Percentiles rank a stretch among this genome's conserved stretches.
phyloP scores from a whole-genome alignment of 371 early-diverging fungal species.

The Chytridiales sp. region DNA sequence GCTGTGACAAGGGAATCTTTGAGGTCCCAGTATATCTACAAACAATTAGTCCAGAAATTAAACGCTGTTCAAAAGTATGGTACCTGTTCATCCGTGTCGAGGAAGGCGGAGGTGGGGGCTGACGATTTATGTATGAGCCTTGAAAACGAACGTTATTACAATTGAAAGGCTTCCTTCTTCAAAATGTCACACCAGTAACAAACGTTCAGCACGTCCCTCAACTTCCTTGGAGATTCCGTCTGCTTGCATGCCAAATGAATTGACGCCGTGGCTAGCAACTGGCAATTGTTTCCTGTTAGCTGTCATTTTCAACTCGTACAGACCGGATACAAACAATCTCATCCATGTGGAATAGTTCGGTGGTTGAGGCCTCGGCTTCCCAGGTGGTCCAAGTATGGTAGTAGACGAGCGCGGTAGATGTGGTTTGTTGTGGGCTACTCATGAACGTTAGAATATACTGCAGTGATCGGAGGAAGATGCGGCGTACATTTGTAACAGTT shows the following conservation, averaged over 20 bases:
- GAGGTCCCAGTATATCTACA: slow-evolving; percentile 27
- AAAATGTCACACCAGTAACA: slow-evolving; percentile 15
- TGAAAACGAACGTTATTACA: neutral
- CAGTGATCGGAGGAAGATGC: no score
- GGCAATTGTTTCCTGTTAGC: no score
- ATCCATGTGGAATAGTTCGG: neutral
- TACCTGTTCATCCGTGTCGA: slow-evolving; percentile 18
- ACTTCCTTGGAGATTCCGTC: slow-evolving; percentile 17
- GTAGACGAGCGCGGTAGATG: slow-evolving; percentile 8
- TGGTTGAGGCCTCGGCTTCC: neutral
- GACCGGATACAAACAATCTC: neutral
- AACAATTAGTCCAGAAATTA: no score
- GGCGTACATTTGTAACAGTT: no score
- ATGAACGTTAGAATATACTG: no score
- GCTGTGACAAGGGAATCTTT: slow-evolving; percentile 24
- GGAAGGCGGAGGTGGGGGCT: neutral
- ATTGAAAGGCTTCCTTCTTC: no score
- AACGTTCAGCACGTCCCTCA: slow-evolving; percentile 26
- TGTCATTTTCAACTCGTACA: neutral
- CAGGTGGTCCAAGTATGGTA: neutral
- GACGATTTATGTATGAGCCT: neutral
- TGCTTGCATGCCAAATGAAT: slow-evolving; percentile 30
- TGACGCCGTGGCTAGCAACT: slow-evolving; percentile 8
- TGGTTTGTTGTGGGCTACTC: slow-evolving; percentile 8
- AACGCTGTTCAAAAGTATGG: neutral